These are phyloP conservation scores for Neospermospora avenae DNA, from an alignment of 2,329 filamentous ascomycete genomes.

Conservation along the genomic window DNA sequence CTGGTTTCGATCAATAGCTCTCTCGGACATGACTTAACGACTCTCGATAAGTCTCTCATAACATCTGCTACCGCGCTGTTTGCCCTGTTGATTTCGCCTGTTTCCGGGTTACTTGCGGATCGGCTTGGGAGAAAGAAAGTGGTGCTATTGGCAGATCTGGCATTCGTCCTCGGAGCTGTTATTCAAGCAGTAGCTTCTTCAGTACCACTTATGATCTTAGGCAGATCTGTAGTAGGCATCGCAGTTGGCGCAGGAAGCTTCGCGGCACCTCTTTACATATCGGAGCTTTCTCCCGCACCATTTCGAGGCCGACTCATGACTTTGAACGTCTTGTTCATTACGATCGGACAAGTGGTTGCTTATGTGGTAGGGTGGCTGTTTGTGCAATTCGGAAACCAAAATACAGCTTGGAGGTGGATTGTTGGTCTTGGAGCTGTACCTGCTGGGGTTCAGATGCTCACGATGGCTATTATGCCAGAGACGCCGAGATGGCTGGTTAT, in stretches of 20 bases:
- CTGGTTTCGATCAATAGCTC: slow-evolving; percentile 61
- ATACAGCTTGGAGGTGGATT: slow-evolving; percentile 82
- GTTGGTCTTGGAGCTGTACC: slow-evolving; percentile 81
- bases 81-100: slow-evolving; percentile 61
- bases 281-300: slow-evolving; percentile 75
- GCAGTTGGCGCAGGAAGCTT: slow-evolving; percentile 76
- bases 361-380: slow-evolving; percentile 82
- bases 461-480: slow-evolving; percentile 76
- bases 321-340: slow-evolving; percentile 78
- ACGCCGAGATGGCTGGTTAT: slow-evolving; percentile 85
- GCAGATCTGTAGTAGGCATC: slow-evolving; percentile 66
- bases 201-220: slow-evolving; percentile 63
- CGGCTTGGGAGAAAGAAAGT: slow-evolving; percentile 58
- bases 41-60: slow-evolving; percentile 66
- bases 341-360: slow-evolving; percentile 82
- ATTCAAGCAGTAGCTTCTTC: slow-evolving; percentile 57
- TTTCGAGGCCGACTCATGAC: slow-evolving; percentile 79
- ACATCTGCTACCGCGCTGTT: slow-evolving; percentile 67
- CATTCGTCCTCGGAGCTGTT: slow-evolving; percentile 67
- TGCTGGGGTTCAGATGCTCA: slow-evolving; percentile 64
- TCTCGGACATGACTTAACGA: slow-evolving; percentile 53
- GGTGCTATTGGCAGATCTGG: slow-evolving; percentile 59
- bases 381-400: slow-evolving; percentile 47
- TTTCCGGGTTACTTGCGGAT: slow-evolving; percentile 63
- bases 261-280: slow-evolving; percentile 83